Conservation (phyloP, 2,329 filamentous ascomycete species). For the Leptosphaerulina australis region DNA sequence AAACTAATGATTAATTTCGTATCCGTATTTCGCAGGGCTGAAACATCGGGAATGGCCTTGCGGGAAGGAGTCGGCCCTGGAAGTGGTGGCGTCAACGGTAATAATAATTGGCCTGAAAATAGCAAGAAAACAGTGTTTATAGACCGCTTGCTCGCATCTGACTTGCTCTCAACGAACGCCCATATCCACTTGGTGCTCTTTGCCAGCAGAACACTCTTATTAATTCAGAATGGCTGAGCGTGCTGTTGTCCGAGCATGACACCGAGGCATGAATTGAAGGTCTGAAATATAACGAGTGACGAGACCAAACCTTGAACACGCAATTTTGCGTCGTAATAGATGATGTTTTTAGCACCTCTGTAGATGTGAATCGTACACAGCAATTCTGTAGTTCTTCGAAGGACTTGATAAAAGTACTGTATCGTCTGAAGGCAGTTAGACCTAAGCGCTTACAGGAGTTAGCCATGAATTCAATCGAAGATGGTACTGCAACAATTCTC, state of each 20-base stretch:
- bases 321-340: conserved; percentile 3
- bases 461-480: background rate
- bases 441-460: background rate
- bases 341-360: background rate
- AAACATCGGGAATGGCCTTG: conserved; percentile 1
- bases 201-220: background rate
- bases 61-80: background rate
- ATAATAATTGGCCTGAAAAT: conserved; percentile 5
- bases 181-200: background rate
- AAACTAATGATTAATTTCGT: background rate
- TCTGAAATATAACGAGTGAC: background rate
- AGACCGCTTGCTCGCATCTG: background rate
- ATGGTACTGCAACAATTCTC: background rate
- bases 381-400: background rate
- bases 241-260: background rate
- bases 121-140: background rate
- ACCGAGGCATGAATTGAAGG: background rate
- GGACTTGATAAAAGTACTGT: too few relatives aligned
- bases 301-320: background rate
- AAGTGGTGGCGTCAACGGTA: background rate
- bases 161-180: background rate
- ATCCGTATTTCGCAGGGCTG: conserved; percentile 7
- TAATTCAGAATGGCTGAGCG: background rate
- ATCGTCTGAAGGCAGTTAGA: background rate
- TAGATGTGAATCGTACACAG: conserved; percentile 1